Conservation (phyloP, 768 basidiomycete genomes). For the Rhodotorula diobovata region DNA sequence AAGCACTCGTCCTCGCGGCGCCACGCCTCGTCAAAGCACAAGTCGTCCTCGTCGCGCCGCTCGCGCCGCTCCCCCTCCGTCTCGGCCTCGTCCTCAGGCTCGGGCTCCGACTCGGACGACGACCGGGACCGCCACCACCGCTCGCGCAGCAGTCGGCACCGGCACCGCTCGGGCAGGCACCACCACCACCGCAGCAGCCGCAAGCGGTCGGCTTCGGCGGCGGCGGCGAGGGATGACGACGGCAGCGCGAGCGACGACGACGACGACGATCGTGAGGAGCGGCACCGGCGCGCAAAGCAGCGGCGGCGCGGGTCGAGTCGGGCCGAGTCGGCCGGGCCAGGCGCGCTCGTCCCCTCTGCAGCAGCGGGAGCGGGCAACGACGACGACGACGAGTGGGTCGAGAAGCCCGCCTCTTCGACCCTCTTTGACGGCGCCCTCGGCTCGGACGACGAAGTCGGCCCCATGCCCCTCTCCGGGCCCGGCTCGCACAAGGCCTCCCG, state of each 20-base stretch:
- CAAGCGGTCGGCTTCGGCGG: background rate
- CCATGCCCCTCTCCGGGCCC: slow-evolving; percentile 21
- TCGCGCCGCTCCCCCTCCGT: background rate
- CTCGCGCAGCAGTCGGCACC: background rate
- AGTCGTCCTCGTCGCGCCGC: background rate
- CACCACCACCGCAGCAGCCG: slow-evolving; percentile 46
- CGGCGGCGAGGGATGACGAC: background rate
- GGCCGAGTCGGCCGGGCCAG: background rate
- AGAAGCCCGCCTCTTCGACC: slow-evolving; percentile 41
- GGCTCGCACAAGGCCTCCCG: slow-evolving; percentile 1
- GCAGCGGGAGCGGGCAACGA: slow-evolving; percentile 46
- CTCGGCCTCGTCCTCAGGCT: slow-evolving; percentile 4
- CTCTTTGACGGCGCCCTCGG: background rate
- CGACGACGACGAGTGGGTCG: slow-evolving; percentile 47
- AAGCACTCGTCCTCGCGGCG: background rate
- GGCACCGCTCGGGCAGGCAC: slow-evolving; percentile 50
- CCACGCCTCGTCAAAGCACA: slow-evolving; percentile 5
- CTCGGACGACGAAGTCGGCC: slow-evolving; percentile 35
- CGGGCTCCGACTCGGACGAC: slow-evolving; percentile 11
- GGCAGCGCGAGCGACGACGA: slow-evolving; percentile 48
- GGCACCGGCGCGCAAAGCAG: background rate
- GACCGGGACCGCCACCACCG: background rate
- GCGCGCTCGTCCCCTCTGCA: background rate
- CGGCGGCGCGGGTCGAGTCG: background rate
- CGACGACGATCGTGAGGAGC: slow-evolving; percentile 47